Percentiles rank a stretch among this genome's conserved stretches.
Evolutionary conservation across 2,329 filamentous ascomycete species (phyloP).

Genomic region (Colletotrichum zoysiae): DNA sequence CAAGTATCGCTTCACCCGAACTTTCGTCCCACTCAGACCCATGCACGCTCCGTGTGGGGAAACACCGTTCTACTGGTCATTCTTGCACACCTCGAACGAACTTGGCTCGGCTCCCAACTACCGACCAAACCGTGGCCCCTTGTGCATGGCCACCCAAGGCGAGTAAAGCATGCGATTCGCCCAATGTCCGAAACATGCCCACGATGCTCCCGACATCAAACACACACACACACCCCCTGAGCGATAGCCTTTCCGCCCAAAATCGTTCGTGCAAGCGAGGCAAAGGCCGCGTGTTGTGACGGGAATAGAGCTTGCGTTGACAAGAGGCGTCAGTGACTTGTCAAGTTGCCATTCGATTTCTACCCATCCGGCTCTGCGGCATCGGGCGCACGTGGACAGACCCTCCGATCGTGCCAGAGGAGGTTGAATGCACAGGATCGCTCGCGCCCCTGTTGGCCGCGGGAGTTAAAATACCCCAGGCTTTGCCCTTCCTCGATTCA

Average conservation of each 20-base stretch:
- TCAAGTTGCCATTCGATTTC: constrained; percentile 38
- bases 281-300: constrained; percentile 15
- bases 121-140: not conserved
- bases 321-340: constrained; percentile 32
- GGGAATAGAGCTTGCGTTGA: constrained; percentile 11
- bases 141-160: not conserved
- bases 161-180: constrained; percentile 26
- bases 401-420: not conserved
- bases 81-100: not conserved
- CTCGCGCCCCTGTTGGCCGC: not conserved
- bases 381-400: constrained; percentile 12
- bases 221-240: not conserved
- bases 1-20: constrained; percentile 39
- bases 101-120: not conserved
- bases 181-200: constrained; percentile 19
- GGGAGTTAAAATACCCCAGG: constrained; percentile 25
- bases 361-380: constrained; percentile 12
- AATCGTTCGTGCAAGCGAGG: constrained; percentile 13
- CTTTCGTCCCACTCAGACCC: not conserved
- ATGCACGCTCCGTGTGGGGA: not conserved
- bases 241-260: not conserved
- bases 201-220: not conserved
- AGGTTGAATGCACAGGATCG: not conserved
- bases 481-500: not conserved
- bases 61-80: not conserved